Evolutionary conservation across 1,284 basidiomycete species (phyloP), one percentile per base, ranked within the genome.

Genomic region (Ganoderma sp.): DNA sequence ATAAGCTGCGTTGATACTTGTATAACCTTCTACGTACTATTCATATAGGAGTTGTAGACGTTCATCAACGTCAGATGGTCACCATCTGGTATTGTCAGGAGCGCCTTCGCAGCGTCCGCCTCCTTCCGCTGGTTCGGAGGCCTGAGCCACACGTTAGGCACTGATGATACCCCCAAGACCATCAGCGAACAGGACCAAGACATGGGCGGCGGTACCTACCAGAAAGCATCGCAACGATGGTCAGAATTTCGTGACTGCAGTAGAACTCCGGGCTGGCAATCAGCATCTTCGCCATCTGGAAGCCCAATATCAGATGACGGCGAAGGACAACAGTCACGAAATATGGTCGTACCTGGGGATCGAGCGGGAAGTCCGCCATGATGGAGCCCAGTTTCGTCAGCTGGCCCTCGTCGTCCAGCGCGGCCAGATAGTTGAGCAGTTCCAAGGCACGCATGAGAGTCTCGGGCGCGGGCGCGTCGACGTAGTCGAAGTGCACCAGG

Each of bases 321-420:
- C 14, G 42, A 41, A 43, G 39, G 3, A 34, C n/a, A 10, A 0
- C 50, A 32, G 32, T 32, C 32, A 32, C 32, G 9, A 14, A 10
- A 1, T 17, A 17, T 15, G 22, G 28, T n/a, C 8, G 48, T 72
- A 90, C 92, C 84, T 99, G 97, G 41, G 98, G 97, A 78, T 99
- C 98, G 37, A 99, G 86, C 17, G 97, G 97, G 82, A 99, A 98
- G 73, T 99, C 97, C 14, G 97, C 97, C 97, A 99, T 99, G 70
- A 97, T 93, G 59, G 83, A 84, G 15, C 98, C 97, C 2, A 99
- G 82, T 0, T 91, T 81, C 0, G 97, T 99, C 66, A 99, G 80
- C 71, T 95, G 90, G 19, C 98, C 97, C 6, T 98, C 95, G 75
- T 99, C 96, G 77, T 99, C 96, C 69, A 99, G 84, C 0, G 97